phyloP scores from a whole-genome alignment of 169 alveolate species.

The Plasmodium sp. region DNA sequence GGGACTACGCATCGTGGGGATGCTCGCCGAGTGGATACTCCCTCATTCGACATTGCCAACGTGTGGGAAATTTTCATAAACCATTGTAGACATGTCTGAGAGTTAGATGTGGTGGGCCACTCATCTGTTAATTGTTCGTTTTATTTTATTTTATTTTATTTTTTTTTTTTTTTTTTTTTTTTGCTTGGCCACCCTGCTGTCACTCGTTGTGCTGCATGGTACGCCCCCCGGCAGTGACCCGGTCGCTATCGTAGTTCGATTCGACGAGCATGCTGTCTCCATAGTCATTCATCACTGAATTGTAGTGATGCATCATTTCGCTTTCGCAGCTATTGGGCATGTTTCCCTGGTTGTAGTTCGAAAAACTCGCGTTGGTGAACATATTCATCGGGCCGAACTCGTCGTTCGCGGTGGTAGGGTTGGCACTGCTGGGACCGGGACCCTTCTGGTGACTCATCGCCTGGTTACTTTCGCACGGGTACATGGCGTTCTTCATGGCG shows the following conservation, averaged over 20 bases:
- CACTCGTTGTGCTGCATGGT: conserved; percentile 3
- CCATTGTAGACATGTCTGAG: background rate
- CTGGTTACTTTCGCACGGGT: background rate
- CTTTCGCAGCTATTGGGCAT: conserved; percentile 8
- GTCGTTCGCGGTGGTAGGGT: conserved; percentile 6
- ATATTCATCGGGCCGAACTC: conserved; percentile 7
- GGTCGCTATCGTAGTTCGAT: background rate
- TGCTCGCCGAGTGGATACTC: background rate
- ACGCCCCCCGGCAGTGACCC: background rate
- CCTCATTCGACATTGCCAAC: background rate
- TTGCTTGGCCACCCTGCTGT: background rate
- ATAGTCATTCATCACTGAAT: conserved; percentile 28
- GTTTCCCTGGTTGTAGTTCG: conserved; percentile 2
- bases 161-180: background rate
- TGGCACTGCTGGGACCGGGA: background rate
- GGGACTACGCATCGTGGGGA: background rate
- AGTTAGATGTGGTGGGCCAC: background rate
- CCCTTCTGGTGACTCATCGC: background rate
- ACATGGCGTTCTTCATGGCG: conserved; percentile 6
- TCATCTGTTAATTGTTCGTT: background rate
- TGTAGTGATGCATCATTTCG: conserved; percentile 2
- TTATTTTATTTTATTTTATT: background rate
- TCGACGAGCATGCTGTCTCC: background rate
- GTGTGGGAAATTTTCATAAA: background rate
- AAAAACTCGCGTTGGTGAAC: background rate